Percentiles rank a stretch among this genome's conserved stretches.
phyloP scores from a whole-genome alignment of 2,329 filamentous ascomycete species.

The Dendryphion nanum region DNA sequence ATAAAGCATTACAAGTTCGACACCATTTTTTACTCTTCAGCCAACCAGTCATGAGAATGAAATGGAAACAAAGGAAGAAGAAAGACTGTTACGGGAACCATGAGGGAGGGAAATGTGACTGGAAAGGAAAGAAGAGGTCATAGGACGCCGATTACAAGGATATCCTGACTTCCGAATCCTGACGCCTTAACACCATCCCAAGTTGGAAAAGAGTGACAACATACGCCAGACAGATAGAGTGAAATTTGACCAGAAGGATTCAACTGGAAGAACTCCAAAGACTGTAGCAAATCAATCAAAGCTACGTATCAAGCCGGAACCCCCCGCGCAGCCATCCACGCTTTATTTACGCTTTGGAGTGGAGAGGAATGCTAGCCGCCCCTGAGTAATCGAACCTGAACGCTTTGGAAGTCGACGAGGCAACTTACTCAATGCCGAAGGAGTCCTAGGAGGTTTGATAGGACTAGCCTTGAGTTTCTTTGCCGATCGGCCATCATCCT shows the following conservation, averaged over 20 bases:
- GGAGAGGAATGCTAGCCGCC: conserved; percentile 38
- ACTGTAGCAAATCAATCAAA: too few relatives aligned
- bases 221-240: too few relatives aligned
- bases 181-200: conserved; percentile 6
- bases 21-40: conserved; percentile 1
- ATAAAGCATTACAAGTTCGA: too few relatives aligned
- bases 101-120: conserved; percentile 3
- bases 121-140: too few relatives aligned
- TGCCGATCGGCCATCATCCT: conserved; percentile 27
- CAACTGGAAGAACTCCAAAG: too few relatives aligned
- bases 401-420: conserved; percentile 29
- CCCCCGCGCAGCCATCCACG: too few relatives aligned
- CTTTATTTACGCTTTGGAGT: conserved; percentile 40
- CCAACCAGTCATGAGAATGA: conserved; percentile 2
- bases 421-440: conserved; percentile 27
- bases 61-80: conserved; percentile 2
- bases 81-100: conserved; percentile 1
- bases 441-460: conserved; percentile 27
- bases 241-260: too few relatives aligned
- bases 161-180: conserved; percentile 5
- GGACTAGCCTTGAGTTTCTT: conserved; percentile 33
- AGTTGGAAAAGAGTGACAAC: too few relatives aligned
- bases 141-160: conserved; percentile 4
- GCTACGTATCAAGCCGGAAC: too few relatives aligned
- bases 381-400: conserved; percentile 34